Base-by-base conservation (phyloP, 2,329 filamentous ascomycete species). In the Pseudogymnoascus sp. region DNA sequence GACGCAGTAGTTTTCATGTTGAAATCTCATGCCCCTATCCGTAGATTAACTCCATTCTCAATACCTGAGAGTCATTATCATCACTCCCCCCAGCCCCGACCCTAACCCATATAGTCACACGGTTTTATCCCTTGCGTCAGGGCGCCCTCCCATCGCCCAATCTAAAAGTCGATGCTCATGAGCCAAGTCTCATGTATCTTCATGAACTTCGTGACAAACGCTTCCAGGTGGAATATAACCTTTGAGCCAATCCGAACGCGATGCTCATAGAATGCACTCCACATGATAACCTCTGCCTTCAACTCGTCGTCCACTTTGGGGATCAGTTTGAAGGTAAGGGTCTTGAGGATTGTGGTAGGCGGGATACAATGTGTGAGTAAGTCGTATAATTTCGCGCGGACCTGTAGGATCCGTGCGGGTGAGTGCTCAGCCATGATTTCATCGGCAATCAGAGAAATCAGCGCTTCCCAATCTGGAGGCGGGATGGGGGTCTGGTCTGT, bases 141-240 rank as follows among this genome's bases (percentile, higher is more conserved):
- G 51, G 29, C 51, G 51, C n/a, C 11, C 11, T 23, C 16, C 16
- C 61, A 21, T 4, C 26, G 2, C 59, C 12, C 18, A 18, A 26
- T 42, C 18, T 54, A 83, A 68, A 85, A 83, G 64, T 92, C 90
- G 87, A 95, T 93, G 67, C 87, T 90, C 90, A 96, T 93, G 64
- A 88, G 76, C 73, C 86, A 96, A 86, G 92, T 93, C 79, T 99
- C 95, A 67, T 93, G 84, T 69, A 97, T 86, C 70, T 93, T 86
- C 93, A 99, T 97, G 75, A 97, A 96, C 79, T 97, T 97, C 64
- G 93, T 93, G 64, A 99, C 95, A 76, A 99, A 99, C 3, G 95
- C 95, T 77, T 99, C 96, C 3, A 99, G 80, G 73, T 99, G 96
- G 77, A 99, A 99, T 67, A 99, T 97, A 64, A 96, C 90, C 81